Conservation (phyloP, 805 yeast genomes). For the Saccharomycopsis sp. region DNA sequence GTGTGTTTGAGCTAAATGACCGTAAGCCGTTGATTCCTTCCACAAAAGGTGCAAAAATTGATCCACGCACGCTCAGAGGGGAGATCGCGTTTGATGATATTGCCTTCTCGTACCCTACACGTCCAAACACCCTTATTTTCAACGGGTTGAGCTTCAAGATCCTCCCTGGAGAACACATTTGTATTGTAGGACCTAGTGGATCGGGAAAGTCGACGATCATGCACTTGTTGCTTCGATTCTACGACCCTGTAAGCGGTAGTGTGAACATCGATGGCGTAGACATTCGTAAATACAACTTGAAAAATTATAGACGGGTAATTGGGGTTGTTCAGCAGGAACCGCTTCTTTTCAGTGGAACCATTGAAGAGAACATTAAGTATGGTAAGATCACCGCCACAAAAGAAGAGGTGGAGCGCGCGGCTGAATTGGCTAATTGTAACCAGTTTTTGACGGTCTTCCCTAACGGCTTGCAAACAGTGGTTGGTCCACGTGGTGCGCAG, state of each 20-base stretch:
- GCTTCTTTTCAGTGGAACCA: constrained; percentile 75
- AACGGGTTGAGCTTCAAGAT: constrained; percentile 52
- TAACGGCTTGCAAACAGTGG: constrained; percentile 69
- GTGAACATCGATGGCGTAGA: constrained; percentile 60
- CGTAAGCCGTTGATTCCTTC: constrained; percentile 67
- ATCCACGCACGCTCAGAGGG: constrained; percentile 36
- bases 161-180: constrained; percentile 76
- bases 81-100: constrained; percentile 59
- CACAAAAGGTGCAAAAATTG: constrained; percentile 47
- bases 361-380: constrained; percentile 76
- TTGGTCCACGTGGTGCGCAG: constrained; percentile 85
- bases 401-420: constrained; percentile 54
- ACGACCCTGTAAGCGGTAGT: constrained; percentile 66
- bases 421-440: constrained; percentile 65
- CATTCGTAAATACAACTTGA: constrained; percentile 58
- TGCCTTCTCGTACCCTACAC: constrained; percentile 74
- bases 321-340: constrained; percentile 97
- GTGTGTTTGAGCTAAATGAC: constrained; percentile 82
- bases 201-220: constrained; percentile 90
- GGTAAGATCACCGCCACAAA: constrained; percentile 58
- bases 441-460: constrained; percentile 71
- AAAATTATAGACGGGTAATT: constrained; percentile 61
- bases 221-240: constrained; percentile 72
- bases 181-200: constrained; percentile 96
- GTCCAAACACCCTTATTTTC: constrained; percentile 67